These are phyloP conservation scores for Digitaria exilis DNA, from an alignment of 202 grass and related monocot species.

Conservation along the genomic window DNA sequence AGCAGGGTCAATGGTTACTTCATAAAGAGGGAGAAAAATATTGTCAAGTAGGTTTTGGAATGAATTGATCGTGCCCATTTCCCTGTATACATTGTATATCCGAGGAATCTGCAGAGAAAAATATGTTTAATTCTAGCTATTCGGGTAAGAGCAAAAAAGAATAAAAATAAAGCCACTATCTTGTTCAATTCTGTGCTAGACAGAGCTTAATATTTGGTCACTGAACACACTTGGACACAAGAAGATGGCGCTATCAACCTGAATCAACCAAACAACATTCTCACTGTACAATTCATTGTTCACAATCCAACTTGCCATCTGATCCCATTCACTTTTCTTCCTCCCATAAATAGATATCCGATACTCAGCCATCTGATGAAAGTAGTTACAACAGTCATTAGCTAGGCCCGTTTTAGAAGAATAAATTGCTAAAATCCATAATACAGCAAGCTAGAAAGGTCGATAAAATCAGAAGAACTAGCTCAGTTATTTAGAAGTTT, in stretches of 20 bases:
- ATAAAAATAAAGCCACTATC: not conserved
- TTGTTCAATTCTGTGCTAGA: conserved; percentile 2
- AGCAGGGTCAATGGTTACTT: conserved; percentile 84
- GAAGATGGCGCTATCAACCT: conserved; percentile 50
- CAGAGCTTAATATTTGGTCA: not conserved
- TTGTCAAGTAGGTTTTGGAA: conserved; percentile 97
- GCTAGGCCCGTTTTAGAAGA: conserved; percentile 1
- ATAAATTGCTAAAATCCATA: conserved; percentile 10
- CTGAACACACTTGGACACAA: not conserved
- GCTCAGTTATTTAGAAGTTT: not conserved
- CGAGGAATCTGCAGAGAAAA: conserved; percentile 75
- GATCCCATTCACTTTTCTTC: conserved; percentile 99
- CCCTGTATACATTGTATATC: conserved; percentile 93
- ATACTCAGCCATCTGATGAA: conserved; percentile 90
- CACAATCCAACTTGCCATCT: conserved; percentile 98
- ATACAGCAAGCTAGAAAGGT: conserved; percentile 5
- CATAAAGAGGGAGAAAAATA: conserved; percentile 95
- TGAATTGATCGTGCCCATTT: conserved; percentile 93
- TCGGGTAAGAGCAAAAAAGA: not conserved
- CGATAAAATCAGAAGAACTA: conserved; percentile 9
- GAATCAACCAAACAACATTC: conserved; percentile 98
- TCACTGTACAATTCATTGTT: conserved; percentile 95
- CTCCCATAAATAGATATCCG: conserved; percentile 93
- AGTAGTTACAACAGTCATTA: not conserved
- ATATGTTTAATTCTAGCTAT: conserved; percentile 28